A percentile compares a stretch with the other conserved stretches of the same genome.
Conservation (phyloP, 805 yeast genomes). For the Citeromyces nyonsensis region DNA sequence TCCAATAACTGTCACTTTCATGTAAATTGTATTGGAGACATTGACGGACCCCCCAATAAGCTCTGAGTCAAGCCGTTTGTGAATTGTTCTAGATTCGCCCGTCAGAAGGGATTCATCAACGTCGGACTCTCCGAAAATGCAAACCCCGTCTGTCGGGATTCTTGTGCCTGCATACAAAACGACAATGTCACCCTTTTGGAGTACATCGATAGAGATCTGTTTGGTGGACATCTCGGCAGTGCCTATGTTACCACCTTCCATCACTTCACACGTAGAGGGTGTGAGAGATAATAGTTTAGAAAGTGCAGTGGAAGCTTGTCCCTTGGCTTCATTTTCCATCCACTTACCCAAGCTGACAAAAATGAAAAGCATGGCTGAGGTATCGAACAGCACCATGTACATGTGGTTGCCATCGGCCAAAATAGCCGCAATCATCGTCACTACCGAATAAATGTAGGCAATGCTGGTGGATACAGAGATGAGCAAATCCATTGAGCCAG, state of each 20-base stretch:
- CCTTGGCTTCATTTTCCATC: constrained; percentile 84
- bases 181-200: constrained; percentile 67
- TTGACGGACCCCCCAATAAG: constrained; percentile 90
- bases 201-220: constrained; percentile 53
- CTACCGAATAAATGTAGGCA: constrained; percentile 60
- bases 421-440: constrained; percentile 38
- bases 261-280: constrained; percentile 60
- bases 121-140: constrained; percentile 66
- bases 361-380: constrained; percentile 68
- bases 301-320: constrained; percentile 82
- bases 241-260: constrained; percentile 18
- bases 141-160: constrained; percentile 83
- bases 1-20: constrained; percentile 60
- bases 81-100: constrained; percentile 76
- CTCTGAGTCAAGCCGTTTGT: constrained; percentile 38
- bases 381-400: constrained; percentile 72
- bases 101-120: constrained; percentile 83
- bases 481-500: constrained; percentile 85
- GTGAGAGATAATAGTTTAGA: constrained; percentile 68
- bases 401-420: constrained; percentile 23
- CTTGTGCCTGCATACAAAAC: constrained; percentile 75
- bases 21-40: constrained; percentile 55
- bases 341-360: constrained; percentile 86
- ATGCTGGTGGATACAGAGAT: constrained; percentile 71
- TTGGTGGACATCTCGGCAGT: constrained; percentile 18